Percentiles rank a stretch among this genome's conserved stretches.
These are phyloP conservation scores for Suillus tomentosus DNA, from an alignment of 768 basidiomycete species.

Conservation along the genomic window DNA sequence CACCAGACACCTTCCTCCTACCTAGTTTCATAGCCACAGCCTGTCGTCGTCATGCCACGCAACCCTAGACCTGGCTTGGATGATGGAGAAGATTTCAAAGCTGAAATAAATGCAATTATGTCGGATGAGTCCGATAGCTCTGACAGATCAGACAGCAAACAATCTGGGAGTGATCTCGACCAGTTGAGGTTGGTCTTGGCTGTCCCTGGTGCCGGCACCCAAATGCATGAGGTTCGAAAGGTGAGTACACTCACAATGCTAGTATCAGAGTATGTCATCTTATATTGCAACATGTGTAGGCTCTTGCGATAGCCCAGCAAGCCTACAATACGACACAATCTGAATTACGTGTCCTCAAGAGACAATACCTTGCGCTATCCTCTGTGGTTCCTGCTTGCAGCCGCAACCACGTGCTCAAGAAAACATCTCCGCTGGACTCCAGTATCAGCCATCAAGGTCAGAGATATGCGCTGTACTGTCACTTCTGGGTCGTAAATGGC, in stretches of 20 bases:
- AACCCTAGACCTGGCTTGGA: background rate
- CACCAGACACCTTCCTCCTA: background rate
- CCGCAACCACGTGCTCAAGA: conserved; percentile 3
- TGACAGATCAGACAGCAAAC: conserved; percentile 1
- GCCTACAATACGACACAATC: background rate
- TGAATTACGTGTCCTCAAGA: conserved; percentile 7
- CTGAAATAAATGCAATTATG: conserved; percentile 3
- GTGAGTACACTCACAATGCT: background rate
- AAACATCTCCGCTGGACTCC: conserved; percentile 3
- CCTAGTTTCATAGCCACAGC: too few species aligned
- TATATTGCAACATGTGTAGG: background rate
- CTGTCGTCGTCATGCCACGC: background rate
- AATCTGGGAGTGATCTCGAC: conserved; percentile 3
- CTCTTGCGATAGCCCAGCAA: conserved; percentile 2
- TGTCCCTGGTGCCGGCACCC: conserved; percentile 6
- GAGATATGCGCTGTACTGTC: background rate
- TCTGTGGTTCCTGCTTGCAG: conserved; percentile 1
- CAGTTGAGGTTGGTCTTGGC: conserved; percentile 3
- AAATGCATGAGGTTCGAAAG: conserved; percentile 7
- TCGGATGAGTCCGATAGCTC: background rate
- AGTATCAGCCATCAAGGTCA: conserved; percentile 3
- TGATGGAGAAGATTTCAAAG: conserved; percentile 2
- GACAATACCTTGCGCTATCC: background rate
- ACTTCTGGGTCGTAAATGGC: background rate
- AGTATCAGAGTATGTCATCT: background rate